Percentiles rank a stretch among this genome's conserved stretches.
Conservation (phyloP, 495 filamentous ascomycete genomes). For the Trichoderma asperelloides region DNA sequence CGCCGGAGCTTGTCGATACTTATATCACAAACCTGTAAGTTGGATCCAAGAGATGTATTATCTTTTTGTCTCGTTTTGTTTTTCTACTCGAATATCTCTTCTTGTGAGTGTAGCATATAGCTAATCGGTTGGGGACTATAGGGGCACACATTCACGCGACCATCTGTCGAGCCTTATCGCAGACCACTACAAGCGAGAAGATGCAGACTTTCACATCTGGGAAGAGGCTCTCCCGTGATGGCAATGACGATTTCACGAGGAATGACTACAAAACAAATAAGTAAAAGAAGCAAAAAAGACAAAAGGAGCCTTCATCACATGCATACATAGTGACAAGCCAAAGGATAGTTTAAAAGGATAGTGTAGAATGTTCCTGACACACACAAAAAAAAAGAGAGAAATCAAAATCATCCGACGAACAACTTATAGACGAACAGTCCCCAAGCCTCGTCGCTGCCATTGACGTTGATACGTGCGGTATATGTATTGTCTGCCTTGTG, state of each 20-base stretch:
- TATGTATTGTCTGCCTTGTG: too few species aligned
- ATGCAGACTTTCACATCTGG: constrained; percentile 53
- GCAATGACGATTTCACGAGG: constrained; percentile 3
- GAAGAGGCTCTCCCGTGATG: constrained; percentile 4
- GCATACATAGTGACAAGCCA: not conserved
- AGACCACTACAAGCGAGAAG: constrained; percentile 79
- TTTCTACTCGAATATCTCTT: not conserved
- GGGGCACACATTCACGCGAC: constrained; percentile 67
- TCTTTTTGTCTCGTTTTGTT: too few species aligned
- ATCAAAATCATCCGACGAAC: too few species aligned
- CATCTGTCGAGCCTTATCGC: constrained; percentile 73
- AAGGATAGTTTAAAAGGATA: not conserved
- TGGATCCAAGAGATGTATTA: not conserved
- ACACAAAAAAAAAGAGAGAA: too few species aligned
- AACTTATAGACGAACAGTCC: too few species aligned
- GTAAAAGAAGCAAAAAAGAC: not conserved
- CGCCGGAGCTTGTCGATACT: constrained; percentile 70
- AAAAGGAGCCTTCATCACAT: not conserved
- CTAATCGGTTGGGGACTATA: constrained; percentile 21
- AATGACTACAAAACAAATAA: not conserved
- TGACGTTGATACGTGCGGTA: too few species aligned
- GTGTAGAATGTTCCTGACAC: not conserved
- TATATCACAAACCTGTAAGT: constrained; percentile 92
- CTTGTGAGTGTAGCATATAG: not conserved
- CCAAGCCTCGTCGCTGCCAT: too few species aligned